Evolutionary conservation across 2,329 filamentous ascomycete species (phyloP).

Genomic region (Alternaria atra): DNA sequence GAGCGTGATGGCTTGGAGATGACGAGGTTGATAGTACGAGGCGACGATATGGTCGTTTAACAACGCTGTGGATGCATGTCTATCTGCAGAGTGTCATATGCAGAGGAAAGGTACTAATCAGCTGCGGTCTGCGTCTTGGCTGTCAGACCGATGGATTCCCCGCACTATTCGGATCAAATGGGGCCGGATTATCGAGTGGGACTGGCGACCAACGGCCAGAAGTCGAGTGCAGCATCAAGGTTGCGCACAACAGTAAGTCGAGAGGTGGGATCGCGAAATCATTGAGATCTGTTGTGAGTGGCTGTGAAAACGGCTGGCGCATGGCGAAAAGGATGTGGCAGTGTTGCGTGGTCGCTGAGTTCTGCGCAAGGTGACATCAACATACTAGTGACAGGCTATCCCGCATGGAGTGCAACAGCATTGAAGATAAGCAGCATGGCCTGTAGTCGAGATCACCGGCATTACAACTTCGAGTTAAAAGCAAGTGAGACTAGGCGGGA

Average conservation of each 20-base stretch:
- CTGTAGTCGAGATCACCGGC: constrained; percentile 1
- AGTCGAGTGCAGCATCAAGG: neutral
- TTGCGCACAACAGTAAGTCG: neutral
- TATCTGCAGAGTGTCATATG: constrained; percentile 29
- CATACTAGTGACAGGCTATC: constrained; percentile 20
- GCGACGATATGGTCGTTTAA: constrained; percentile 20
- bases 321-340: constrained; percentile 18
- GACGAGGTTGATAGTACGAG: neutral
- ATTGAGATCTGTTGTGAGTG: neutral
- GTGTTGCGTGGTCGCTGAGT: constrained; percentile 8
- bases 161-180: constrained; percentile 15
- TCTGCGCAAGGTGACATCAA: constrained; percentile 11
- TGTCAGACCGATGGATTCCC: constrained; percentile 18
- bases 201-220: neutral
- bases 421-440: constrained; percentile 17
- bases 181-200: neutral
- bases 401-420: constrained; percentile 1
- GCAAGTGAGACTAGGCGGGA: neutral
- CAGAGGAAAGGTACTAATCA: constrained; percentile 15
- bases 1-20: neutral
- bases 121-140: constrained; percentile 24
- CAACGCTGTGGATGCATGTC: constrained; percentile 24
- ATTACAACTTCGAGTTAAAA: neutral
- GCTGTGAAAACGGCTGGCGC: neutral
- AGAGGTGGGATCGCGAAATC: neutral